A percentile compares a stretch with the other conserved stretches of the same genome.
phyloP scores from a whole-genome alignment of 1,139 yeast species.

The Hansenula lynferdii region DNA sequence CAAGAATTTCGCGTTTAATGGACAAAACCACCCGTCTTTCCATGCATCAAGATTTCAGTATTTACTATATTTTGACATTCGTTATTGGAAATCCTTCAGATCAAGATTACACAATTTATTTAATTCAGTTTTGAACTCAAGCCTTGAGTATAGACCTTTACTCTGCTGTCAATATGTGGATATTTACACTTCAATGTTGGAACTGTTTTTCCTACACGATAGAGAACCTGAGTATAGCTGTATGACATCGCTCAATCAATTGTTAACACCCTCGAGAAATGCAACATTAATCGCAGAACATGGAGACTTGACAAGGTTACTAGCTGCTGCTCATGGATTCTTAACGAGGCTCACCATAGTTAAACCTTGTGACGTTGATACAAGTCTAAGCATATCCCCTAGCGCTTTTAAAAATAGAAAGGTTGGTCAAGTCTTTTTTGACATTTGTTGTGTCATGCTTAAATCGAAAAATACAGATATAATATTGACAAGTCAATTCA shows the following conservation, averaged over 20 bases:
- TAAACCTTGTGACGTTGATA: constrained; percentile 40
- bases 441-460: constrained; percentile 71
- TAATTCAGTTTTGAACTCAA: constrained; percentile 66
- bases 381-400: constrained; percentile 38
- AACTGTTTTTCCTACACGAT: constrained; percentile 64
- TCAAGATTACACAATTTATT: constrained; percentile 60
- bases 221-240: constrained; percentile 81
- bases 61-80: constrained; percentile 60
- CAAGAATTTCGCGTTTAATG: constrained; percentile 16
- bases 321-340: constrained; percentile 63
- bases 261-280: constrained; percentile 79
- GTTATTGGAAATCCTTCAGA: constrained; percentile 71
- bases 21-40: constrained; percentile 32
- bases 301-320: constrained; percentile 64
- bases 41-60: constrained; percentile 77
- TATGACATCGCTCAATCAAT: constrained; percentile 72
- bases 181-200: constrained; percentile 73
- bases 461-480: constrained; percentile 54
- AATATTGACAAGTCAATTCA: constrained; percentile 32
- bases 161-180: constrained; percentile 80
- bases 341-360: constrained; percentile 53
- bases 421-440: constrained; percentile 83
- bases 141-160: constrained; percentile 50
- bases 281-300: constrained; percentile 66
- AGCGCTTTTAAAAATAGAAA: constrained; percentile 66